phyloP scores from a whole-genome alignment of 306 rosid genomes.

The Dalbergia cultrata region DNA sequence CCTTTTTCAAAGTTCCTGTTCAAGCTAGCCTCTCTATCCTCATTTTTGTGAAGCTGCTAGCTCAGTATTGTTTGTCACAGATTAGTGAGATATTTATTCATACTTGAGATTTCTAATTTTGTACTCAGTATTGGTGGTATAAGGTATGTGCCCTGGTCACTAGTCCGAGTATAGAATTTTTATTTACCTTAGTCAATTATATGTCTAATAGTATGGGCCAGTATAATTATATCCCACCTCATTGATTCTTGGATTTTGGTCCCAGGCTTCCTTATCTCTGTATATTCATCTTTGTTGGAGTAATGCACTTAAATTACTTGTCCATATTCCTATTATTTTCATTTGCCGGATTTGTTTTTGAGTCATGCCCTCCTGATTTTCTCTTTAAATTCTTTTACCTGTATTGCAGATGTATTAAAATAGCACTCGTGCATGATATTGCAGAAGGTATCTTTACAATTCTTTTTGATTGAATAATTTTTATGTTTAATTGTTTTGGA shows the following conservation, averaged over 20 bases:
- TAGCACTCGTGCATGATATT: conserved; percentile 93
- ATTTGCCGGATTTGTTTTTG: conserved; percentile 21
- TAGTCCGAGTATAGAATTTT: conserved; percentile 2
- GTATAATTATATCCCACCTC: conserved; percentile 1
- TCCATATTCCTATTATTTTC: conserved; percentile 16
- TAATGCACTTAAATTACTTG: conserved; percentile 30
- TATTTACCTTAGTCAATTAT: not conserved
- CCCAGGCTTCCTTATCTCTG: not conserved
- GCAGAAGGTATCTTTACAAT: conserved; percentile 78
- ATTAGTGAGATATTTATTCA: conserved; percentile 32
- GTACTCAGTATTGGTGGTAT: not conserved
- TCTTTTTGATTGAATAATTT: conserved; percentile 27
- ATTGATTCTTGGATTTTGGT: conserved; percentile 8
- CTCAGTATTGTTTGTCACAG: conserved; percentile 4
- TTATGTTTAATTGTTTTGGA: conserved; percentile 22
- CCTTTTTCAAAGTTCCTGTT: conserved; percentile 15
- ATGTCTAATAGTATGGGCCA: not conserved
- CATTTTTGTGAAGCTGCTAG: conserved; percentile 12
- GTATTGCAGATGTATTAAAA: conserved; percentile 84
- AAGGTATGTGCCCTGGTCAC: not conserved
- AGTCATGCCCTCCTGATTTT: conserved; percentile 29
- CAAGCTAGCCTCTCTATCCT: conserved; percentile 1
- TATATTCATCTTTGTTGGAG: conserved; percentile 17
- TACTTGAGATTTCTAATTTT: conserved; percentile 11
- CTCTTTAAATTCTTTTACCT: conserved; percentile 42